Conservation (phyloP, 1,284 basidiomycete species). For the Ustilago nuda region DNA sequence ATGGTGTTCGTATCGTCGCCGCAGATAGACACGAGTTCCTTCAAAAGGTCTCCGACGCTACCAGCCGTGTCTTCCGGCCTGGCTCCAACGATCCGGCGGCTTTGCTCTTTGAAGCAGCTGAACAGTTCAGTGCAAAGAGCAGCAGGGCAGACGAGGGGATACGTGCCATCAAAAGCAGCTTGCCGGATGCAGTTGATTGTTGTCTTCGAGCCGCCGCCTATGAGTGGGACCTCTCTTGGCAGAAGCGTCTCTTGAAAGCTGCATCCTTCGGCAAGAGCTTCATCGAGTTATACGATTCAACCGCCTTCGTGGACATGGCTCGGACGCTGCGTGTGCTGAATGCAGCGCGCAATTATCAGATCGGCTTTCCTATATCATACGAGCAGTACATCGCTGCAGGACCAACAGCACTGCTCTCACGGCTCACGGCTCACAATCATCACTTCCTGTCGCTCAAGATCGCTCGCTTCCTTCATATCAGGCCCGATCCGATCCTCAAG, state of each 20-base stretch:
- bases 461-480: conserved; percentile 83
- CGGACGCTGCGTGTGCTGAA: conserved; percentile 94
- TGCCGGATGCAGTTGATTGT: conserved; percentile 87
- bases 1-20: conserved; percentile 85
- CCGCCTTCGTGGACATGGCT: conserved; percentile 89
- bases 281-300: conserved; percentile 89
- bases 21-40: conserved; percentile 86
- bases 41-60: conserved; percentile 77
- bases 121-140: conserved; percentile 83
- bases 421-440: conserved; percentile 86
- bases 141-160: conserved; percentile 94
- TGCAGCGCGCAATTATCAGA: conserved; percentile 87
- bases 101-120: conserved; percentile 90
- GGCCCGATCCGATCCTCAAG: conserved; percentile 86
- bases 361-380: conserved; percentile 93
- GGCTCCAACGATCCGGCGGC: conserved; percentile 92
- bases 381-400: conserved; percentile 76
- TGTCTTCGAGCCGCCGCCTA: conserved; percentile 92
- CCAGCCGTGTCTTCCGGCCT: conserved; percentile 77
- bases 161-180: conserved; percentile 80
- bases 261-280: conserved; percentile 95
- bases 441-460: conserved; percentile 93
- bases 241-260: conserved; percentile 83
- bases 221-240: conserved; percentile 91
- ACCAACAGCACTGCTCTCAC: conserved; percentile 76